Base-by-base conservation (phyloP, 176 grass and related monocot genomes). In the Typha latifolia region DNA sequence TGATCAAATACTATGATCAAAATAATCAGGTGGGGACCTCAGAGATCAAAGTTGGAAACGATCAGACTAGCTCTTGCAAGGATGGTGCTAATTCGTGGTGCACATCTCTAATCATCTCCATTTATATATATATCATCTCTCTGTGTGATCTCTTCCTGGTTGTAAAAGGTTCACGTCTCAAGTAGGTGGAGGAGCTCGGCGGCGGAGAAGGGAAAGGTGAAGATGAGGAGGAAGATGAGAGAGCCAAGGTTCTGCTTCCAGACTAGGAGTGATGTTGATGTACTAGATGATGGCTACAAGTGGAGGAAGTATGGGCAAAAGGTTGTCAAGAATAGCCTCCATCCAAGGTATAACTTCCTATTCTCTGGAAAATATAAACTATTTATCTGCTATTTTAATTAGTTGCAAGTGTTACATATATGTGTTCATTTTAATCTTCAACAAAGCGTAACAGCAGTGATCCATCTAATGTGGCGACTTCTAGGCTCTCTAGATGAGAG, bases 221-320 rank as follows among this genome's bases (percentile, higher is more conserved):
- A 96, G 81, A 78, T 87, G 49, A 86, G 92, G 62, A 91, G 87
- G 71, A 96, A 96, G 68, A 91, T 91, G 88, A 96, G 92, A 53
- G 92, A 96, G 64, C 92, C 92, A 10, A 96, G 92, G 77, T 96
- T 96, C 69, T 96, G 92, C 78, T 96, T 96, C 82, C 92, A 96
- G 74, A 96, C 92, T 18, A 84, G 88, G 76, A 96, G 87, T 61
- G 92, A 96, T 14, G 74, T 96, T 12, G 92, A 96, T 89, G 92
- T 96, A 15, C 74, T 96, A 14, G 87, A 96, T 66, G 92, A 96
- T 72, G 92, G 92, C 19, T 96, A 96, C 78, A 96, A 96, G 70
- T 96, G 92, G 92, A 91, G 92, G 67, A 96, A 96, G 72, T 96
- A 96, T 74, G 92, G 92, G 5, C 92, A 96, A 78, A 96, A 96